Base-by-base conservation (phyloP, 805 yeast genomes). In the Lipomyces starkeyi region DNA sequence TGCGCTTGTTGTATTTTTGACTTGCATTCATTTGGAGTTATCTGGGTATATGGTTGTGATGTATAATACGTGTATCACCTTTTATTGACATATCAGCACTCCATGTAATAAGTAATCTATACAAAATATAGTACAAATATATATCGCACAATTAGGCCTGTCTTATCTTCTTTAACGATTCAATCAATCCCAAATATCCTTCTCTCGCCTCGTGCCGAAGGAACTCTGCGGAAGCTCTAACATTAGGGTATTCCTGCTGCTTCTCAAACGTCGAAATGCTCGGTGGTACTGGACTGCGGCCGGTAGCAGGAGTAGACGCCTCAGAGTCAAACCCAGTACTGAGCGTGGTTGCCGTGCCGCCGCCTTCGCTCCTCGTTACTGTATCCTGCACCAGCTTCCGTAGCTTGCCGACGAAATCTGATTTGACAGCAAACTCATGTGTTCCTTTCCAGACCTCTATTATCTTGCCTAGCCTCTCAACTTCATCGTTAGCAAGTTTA, bases 121-220 rank as follows among this genome's bases (percentile, higher is more conserved):
- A 20, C 34, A 27, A 54, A 9, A 25, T 52, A 52, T 52, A 8
- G 34, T 25, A 14, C 34, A 54, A 20, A 7, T 2, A 43, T 14
- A 7, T n/a, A 43, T 43, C 43, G 17, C 17, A 37, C 43, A 37
- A 1, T 34, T 43, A 59, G 6, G 69, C 54, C 59, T 68, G 71
- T 17, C 71, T 43, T 3, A 68, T 68, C 56, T 68, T 68, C 58
- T 64, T 64, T 52, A 66, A 43, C 8, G 71, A 68, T 29, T 68
- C 71, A 17, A 68, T 57, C 29, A 68, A 40, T 9, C 71, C 71
- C 14, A 64, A 32, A 37, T 66, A 65, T 29, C 71, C 71, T 32
- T 68, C 71, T 55, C 61, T 62, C 20, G 71, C 71, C 34, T 68
- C 71, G 49, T 68, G 71, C 58, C 57, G 62, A n/a, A 68, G 55